Evolutionary conservation across 768 basidiomycete species (phyloP), one percentile per base, ranked within the genome.

Genomic region (Boletus vermiculosoides): DNA sequence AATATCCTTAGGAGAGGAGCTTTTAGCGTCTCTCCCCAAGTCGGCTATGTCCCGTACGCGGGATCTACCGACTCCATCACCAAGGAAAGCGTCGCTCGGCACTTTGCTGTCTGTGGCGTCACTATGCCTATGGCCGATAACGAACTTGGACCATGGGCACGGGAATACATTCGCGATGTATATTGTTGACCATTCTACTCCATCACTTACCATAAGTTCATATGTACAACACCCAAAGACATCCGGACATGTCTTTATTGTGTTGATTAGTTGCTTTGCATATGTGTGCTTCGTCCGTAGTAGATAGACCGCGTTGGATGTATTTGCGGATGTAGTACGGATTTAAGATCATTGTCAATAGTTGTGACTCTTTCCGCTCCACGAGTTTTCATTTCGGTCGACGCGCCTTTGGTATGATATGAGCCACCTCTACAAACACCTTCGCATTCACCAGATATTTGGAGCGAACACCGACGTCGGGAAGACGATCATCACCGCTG

Each of bases 391-490:
- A 30, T 53, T 40, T 11, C 13, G 16, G 15, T 46, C 42, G 10
- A 28, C 47, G 28, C 28, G 13, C 20, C 7, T 23, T 9, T 39
- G 44, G 37, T 56, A 56, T 57, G 62, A 61, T 22, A 94, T 94
- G 92, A 84, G 90, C 48, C 80, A 87, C 22, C 85, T 98, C 45
- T 95, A 90, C 78, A 86, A 83, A 65, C 81, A 94, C 67, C 80
- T 98, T 34, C 84, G 92, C 18, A 77, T 94, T 31, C 91, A 94
- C 71, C 92, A 96, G 69, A 77, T 98, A 57, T 96, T 97, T 66
- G 96, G 96, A 33, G 94, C 95, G 1, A 97, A 96, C 73, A 98
- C 96, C 2, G 87, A 94, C 72, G 94, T 98, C 49, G 96, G 96
- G 28, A 98, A 98, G 74, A 97, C 95, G 0, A 81, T 98, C 56